Base-by-base conservation (phyloP, 495 filamentous ascomycete species). In the Aspergillus haitiensis region DNA sequence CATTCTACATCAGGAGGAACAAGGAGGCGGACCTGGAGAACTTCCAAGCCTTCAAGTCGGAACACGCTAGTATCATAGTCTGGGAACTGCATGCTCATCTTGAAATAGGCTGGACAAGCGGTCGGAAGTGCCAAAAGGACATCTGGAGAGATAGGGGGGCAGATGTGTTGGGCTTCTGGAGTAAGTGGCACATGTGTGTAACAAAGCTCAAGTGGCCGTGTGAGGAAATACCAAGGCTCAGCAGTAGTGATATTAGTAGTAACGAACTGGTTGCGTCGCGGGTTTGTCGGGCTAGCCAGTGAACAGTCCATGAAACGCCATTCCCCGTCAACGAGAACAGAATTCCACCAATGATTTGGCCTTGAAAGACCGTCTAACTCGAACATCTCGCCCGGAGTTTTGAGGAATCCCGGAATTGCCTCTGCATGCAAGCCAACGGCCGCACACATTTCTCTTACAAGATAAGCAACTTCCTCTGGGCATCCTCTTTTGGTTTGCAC, bases 301-400 rank as follows among this genome's bases (percentile, higher is more conserved):
- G 92, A 92, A 67, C 91, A 95, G 71, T 99, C 94, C 83, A 99
- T 93, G 59, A 97, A 86, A 49, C 94, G 88, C 94, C 94, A 99
- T 72, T 96, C 91, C 13, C 89, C 87, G 66, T 99, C 95, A 10
- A 96, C 87, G 39, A 96, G 74, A 3, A 99, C 92, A 2, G 91
- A 87, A 67, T 99, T 99, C 94, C 94, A 99, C 89, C 91, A 97
- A 78, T 99, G 94, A 64, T 99, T 99, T 7, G 93, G 84, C 37
- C 88, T 85, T 56, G 89, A 84, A 12, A 87, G 82, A 47, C 73
- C 75, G 49, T 87, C 88, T 27, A 90, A 73, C 36, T 97, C 93
- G 13, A 91, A 80, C 2, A 84, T 72, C 63, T 97, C 93, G 1
- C 93, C 94, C 0, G 95, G 95, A 9, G 83, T 75, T 69, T 98